Conservation (phyloP, 441 rosid genomes). For the Pelargonium citronellum region DNA sequence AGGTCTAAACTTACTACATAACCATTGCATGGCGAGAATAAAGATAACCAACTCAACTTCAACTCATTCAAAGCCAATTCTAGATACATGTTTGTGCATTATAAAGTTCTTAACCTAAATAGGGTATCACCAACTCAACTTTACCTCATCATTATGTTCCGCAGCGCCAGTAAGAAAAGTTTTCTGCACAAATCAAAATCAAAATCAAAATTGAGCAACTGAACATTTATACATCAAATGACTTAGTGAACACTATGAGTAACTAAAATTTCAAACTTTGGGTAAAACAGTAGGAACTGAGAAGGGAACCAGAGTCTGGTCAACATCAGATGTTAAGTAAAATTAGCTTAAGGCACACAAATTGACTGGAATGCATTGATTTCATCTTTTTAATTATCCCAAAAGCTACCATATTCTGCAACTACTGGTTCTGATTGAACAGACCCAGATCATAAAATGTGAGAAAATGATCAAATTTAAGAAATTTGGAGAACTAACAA, state of each 20-base stretch:
- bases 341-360: not conserved
- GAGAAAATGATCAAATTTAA: not conserved
- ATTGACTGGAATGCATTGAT: not conserved
- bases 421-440: not conserved
- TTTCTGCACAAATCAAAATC: constrained; percentile 34
- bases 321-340: not conserved
- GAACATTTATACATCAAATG: not conserved
- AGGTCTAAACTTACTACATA: not conserved
- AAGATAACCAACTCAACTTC: constrained; percentile 38
- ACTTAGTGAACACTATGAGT: not conserved
- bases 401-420: not conserved
- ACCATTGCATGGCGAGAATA: not conserved
- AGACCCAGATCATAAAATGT: not conserved
- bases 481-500: not conserved
- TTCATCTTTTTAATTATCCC: not conserved
- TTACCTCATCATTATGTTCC: constrained; percentile 52
- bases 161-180: constrained; percentile 21
- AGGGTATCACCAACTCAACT: not conserved
- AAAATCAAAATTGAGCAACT: constrained; percentile 15
- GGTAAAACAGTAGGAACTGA: constrained; percentile 3
- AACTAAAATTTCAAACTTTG: not conserved
- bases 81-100: too few relatives aligned
- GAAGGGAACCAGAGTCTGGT: not conserved
- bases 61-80: not conserved
- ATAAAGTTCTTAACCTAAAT: too few relatives aligned